Base-by-base conservation (phyloP, 257 asterid genomes). In the Fraxinus cuspidata region DNA sequence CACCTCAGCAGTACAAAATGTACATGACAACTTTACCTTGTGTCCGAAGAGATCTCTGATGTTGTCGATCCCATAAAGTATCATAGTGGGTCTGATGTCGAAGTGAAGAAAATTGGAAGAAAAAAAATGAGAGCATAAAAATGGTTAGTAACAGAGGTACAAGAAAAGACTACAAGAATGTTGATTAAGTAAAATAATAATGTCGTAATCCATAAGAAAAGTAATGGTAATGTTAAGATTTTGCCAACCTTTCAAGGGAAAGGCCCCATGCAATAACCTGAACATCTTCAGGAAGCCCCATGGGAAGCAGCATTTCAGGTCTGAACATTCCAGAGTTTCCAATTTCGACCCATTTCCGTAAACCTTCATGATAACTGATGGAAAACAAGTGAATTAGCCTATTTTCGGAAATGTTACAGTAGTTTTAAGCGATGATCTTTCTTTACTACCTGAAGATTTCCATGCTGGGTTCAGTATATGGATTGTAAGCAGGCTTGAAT, bases 241-340 rank as follows among this genome's bases (percentile, higher is more conserved):
- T 25, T 9, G 60, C 68, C 77, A 86, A 92, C 99, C 99, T 95
- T 82, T 95, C 99, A 56, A 95, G 97, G 42, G 99, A 95, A 81
- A 95, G 98, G 49, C 99, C 99, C 99, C 99, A 95, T 25, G 99
- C 99, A 71, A 95, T 95, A 76, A 93, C 98, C 81, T 87, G 96
- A 51, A 91, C 98, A 81, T 95, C 99, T 85, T 90, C 96, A 5
- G 99, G 99, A 67, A 95, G 91, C 70, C 98, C 97, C 99, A 95
- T 95, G 1, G 99, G 99, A 35, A 70, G 97, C 81, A 95, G 85
- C 99, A 95, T 95, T 88, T 93, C 99, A 25, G 99, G 99, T 86
- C 99, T 90, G 81, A 95, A 96, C 99, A 96, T 89, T 60, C 98
- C 99, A 1, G 99, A 96, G 90, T 96, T 96, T 78, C 99, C 98